Conservation (phyloP, 495 filamentous ascomycete species). For the Annulohypoxylon stygium region DNA sequence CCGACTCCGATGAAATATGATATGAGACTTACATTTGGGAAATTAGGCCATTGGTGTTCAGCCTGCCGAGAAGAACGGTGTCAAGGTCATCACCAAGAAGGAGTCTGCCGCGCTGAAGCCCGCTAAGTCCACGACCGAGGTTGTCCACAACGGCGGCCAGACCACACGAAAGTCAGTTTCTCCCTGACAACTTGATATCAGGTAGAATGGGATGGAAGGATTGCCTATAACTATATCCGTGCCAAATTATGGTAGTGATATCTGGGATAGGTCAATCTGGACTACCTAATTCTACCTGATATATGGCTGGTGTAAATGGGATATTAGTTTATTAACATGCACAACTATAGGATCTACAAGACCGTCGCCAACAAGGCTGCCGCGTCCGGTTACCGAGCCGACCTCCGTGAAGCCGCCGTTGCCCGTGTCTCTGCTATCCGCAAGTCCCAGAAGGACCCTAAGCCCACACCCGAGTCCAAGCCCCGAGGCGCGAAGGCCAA, state of each 20-base stretch:
- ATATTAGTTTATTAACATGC: slow-evolving; percentile 46
- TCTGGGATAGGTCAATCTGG: not conserved
- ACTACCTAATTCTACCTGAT: not conserved
- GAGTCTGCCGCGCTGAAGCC: slow-evolving; percentile 76
- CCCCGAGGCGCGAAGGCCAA: slow-evolving; percentile 83
- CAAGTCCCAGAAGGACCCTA: slow-evolving; percentile 79
- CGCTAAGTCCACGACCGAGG: slow-evolving; percentile 70
- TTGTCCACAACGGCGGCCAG: slow-evolving; percentile 76
- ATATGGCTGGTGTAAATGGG: not conserved
- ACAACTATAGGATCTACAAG: slow-evolving; percentile 80
- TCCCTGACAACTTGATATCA: slow-evolving; percentile 2
- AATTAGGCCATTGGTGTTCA: slow-evolving; percentile 83
- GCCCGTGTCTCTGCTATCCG: slow-evolving; percentile 90
- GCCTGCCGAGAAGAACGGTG: slow-evolving; percentile 74
- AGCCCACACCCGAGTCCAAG: slow-evolving; percentile 80
- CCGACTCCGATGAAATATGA: slow-evolving; percentile 15
- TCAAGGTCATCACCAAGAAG: slow-evolving; percentile 88
- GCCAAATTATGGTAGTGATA: not conserved
- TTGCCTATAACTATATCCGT: not conserved
- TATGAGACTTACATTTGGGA: slow-evolving; percentile 43
- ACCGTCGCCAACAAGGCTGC: slow-evolving; percentile 82
- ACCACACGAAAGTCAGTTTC: slow-evolving; percentile 83
- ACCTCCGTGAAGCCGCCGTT: slow-evolving; percentile 88
- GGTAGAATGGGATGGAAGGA: not conserved
- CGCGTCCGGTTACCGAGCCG: slow-evolving; percentile 85